phyloP scores from a whole-genome alignment of 177 flowering plant species.

The Telopea speciosissima region DNA sequence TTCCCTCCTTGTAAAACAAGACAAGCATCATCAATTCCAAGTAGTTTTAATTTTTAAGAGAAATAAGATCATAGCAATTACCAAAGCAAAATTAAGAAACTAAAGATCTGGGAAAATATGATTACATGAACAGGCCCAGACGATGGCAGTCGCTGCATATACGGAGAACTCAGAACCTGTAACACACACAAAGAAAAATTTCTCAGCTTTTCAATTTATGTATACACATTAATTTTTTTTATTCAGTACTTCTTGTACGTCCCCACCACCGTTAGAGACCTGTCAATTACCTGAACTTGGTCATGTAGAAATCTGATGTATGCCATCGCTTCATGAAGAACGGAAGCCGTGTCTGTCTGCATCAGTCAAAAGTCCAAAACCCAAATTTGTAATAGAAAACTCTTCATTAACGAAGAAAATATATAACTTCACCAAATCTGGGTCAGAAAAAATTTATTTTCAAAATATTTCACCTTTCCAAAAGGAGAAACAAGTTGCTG shows the following conservation, averaged over 20 bases:
- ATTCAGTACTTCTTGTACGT: neutral
- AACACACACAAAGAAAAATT: neutral
- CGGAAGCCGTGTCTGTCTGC: constrained; percentile 92
- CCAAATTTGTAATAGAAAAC: neutral
- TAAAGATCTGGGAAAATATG: neutral
- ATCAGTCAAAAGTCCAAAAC: constrained; percentile 17
- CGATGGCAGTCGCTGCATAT: constrained; percentile 42
- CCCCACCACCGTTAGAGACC: neutral
- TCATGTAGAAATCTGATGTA: constrained; percentile 84
- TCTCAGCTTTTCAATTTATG: too few relatives aligned
- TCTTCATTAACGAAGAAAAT: too few relatives aligned
- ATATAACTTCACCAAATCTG: too few relatives aligned
- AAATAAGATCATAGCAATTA: neutral
- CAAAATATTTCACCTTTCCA: constrained; percentile 54
- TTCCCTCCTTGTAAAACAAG: constrained; percentile 20
- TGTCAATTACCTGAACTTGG: constrained; percentile 47
- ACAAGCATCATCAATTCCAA: neutral
- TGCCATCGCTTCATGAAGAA: constrained; percentile 87
- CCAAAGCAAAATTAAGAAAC: neutral
- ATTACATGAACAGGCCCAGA: constrained; percentile 25
- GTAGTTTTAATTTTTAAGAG: too few relatives aligned
- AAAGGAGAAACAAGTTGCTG: constrained; percentile 84
- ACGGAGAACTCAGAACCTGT: constrained; percentile 70
- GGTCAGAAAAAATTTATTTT: too few relatives aligned
- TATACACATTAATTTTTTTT: too few relatives aligned